Evolutionary conservation across 73 alveolate genomes (phyloP).

Genomic region (Symbiodinium pilosum): DNA sequence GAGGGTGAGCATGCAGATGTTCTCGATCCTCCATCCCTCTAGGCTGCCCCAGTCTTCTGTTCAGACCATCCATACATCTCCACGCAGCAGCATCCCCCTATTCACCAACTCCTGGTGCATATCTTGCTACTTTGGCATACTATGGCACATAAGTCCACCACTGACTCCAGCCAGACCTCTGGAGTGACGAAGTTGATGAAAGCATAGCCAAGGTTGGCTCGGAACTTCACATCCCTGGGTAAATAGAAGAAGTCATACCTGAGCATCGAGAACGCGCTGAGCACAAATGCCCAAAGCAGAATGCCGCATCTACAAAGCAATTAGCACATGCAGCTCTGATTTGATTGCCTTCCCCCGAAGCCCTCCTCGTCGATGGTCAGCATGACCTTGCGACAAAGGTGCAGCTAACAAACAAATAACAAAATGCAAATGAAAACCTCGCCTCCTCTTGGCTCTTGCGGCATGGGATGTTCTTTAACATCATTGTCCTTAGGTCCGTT

Average conservation of each 20-base stretch:
- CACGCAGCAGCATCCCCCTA: background rate
- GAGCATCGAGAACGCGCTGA: background rate
- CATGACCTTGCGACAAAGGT: slow-evolving; percentile 76
- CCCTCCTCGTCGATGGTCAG: slow-evolving; percentile 59
- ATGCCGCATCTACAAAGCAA: background rate
- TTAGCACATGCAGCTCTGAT: background rate
- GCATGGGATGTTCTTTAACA: slow-evolving; percentile 94
- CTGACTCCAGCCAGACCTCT: slow-evolving; percentile 18
- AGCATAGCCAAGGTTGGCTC: slow-evolving; percentile 94
- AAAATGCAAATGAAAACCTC: no score
- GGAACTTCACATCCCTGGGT: slow-evolving; percentile 91
- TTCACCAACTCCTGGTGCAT: no score
- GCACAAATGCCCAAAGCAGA: background rate
- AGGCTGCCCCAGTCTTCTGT: no score
- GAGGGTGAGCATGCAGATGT: no score
- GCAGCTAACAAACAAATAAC: no score
- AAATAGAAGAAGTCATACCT: slow-evolving; percentile 94
- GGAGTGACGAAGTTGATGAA: slow-evolving; percentile 93
- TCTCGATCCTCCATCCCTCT: no score
- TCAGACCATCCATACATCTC: background rate
- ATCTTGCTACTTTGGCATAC: no score
- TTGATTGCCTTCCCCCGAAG: slow-evolving; percentile 32
- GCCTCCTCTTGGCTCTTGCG: slow-evolving; percentile 93
- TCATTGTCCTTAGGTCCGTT: slow-evolving; percentile 59
- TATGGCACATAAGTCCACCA: background rate